Percentiles rank a stretch among this genome's conserved stretches.
Conservation (phyloP, 2,329 filamentous ascomycete genomes). For the Cytospora piceae region DNA sequence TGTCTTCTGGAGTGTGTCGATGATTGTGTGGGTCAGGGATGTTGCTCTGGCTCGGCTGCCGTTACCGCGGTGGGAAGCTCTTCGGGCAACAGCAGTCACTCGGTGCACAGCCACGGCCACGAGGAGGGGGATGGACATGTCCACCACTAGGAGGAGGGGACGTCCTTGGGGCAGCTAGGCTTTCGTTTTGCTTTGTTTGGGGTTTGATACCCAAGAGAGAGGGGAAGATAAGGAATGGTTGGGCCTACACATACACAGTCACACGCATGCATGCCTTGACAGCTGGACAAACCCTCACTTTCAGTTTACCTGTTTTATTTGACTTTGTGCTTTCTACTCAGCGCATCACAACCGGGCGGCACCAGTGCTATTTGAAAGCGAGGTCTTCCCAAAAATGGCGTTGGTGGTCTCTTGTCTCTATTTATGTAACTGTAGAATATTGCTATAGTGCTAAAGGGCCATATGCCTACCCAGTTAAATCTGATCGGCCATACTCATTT, state of each 20-base stretch:
- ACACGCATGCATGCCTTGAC: neutral
- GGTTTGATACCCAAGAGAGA: neutral
- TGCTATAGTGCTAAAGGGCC: neutral
- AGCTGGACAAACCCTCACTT: neutral
- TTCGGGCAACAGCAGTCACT: constrained; percentile 40
- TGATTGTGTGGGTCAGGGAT: constrained; percentile 50
- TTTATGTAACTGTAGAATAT: neutral
- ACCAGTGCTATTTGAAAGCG: neutral
- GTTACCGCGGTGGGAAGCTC: constrained; percentile 35
- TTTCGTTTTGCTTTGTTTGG: constrained; percentile 27
- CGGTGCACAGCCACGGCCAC: constrained; percentile 34
- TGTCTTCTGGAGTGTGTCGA: constrained; percentile 60
- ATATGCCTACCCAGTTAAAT: neutral
- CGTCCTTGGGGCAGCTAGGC: neutral
- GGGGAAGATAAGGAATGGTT: neutral
- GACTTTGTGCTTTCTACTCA: neutral
- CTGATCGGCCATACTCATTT: neutral
- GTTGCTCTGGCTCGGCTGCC: constrained; percentile 42
- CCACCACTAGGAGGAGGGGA: constrained; percentile 30
- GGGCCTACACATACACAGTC: neutral
- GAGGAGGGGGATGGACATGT: constrained; percentile 43
- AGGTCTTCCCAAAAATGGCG: neutral
- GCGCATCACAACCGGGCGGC: neutral
- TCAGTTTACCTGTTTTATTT: neutral
- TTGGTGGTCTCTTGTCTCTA: neutral